Percentiles rank a stretch among this genome's conserved stretches.
phyloP scores from a whole-genome alignment of 768 basidiomycete species.

The Gloeopeniophorella convolvens region DNA sequence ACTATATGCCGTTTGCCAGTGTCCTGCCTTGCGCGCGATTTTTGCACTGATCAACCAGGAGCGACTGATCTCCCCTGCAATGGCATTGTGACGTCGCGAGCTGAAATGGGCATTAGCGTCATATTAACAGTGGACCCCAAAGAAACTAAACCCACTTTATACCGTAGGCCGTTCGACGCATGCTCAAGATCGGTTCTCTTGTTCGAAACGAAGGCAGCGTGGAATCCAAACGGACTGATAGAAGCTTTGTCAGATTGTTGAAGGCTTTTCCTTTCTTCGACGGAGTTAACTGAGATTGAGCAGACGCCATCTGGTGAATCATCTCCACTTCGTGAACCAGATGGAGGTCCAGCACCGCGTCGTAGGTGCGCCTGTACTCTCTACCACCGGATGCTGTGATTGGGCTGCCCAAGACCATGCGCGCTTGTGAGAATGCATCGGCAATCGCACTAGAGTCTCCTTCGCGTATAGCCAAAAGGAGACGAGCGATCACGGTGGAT shows the following conservation, averaged over 20 bases:
- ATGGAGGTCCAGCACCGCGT: slow-evolving; percentile 80
- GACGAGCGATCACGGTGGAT: slow-evolving; percentile 66
- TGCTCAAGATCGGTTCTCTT: slow-evolving; percentile 83
- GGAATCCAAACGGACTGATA: slow-evolving; percentile 62
- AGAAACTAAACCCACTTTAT: slow-evolving; percentile 41
- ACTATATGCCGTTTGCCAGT: slow-evolving; percentile 95
- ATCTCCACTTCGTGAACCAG: slow-evolving; percentile 79
- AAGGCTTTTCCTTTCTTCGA: slow-evolving; percentile 33
- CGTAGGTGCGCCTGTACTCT: slow-evolving; percentile 83
- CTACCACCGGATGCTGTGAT: slow-evolving; percentile 75
- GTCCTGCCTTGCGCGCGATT: slow-evolving; percentile 91
- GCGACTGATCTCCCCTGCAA: slow-evolving; percentile 45
- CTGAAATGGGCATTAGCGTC: background rate
- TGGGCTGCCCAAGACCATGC: slow-evolving; percentile 66
- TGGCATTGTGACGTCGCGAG: slow-evolving; percentile 4
- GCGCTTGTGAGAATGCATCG: slow-evolving; percentile 54
- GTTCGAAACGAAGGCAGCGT: slow-evolving; percentile 84
- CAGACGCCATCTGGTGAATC: slow-evolving; percentile 43
- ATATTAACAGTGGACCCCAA: background rate
- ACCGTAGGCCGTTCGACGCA: slow-evolving; percentile 76
- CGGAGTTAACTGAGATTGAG: slow-evolving; percentile 28
- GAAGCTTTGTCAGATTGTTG: slow-evolving; percentile 39
- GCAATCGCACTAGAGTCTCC: slow-evolving; percentile 41
- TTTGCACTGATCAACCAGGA: slow-evolving; percentile 95
- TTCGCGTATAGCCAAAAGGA: slow-evolving; percentile 72